Percentiles rank a stretch among this genome's conserved stretches.
Conservation (phyloP, 371 early-diverging fungal species). For the Dichotomocladium elegans region DNA sequence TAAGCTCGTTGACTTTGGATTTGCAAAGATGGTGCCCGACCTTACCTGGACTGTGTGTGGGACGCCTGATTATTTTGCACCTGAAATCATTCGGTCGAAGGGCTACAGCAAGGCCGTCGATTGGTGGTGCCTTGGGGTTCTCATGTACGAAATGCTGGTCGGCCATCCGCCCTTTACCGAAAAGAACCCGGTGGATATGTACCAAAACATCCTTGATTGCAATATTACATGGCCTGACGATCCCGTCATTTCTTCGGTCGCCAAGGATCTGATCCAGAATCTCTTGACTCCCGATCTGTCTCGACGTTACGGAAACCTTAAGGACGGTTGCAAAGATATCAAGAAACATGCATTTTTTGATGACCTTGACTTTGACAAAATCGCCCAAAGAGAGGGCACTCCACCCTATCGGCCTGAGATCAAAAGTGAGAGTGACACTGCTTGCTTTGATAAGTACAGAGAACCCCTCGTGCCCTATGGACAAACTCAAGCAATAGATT, state of each 20-base stretch:
- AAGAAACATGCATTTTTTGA: constrained; percentile 94
- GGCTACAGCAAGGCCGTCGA: constrained; percentile 98
- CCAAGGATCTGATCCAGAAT: constrained; percentile 87
- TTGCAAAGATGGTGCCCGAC: constrained; percentile 84
- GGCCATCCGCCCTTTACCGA: constrained; percentile 95
- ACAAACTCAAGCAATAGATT: constrained; percentile 16
- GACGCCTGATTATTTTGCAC: constrained; percentile 92
- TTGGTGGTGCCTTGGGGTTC: constrained; percentile 98
- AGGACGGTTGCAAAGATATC: constrained; percentile 85
- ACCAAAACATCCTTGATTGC: constrained; percentile 75
- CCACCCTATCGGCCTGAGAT: constrained; percentile 91
- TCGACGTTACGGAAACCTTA: constrained; percentile 85
- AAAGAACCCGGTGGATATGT: constrained; percentile 84
- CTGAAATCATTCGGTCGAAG: constrained; percentile 96
- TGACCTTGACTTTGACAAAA: constrained; percentile 86
- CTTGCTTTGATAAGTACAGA: constrained; percentile 91
- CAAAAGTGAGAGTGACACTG: constrained; percentile 83
- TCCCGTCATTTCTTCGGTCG: constrained; percentile 80
- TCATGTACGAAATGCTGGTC: constrained; percentile 95
- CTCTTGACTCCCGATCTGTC: constrained; percentile 84
- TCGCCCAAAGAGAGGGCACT: constrained; percentile 66
- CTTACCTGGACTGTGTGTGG: constrained; percentile 95
- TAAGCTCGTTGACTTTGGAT: constrained; percentile 99
- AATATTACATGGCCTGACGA: constrained; percentile 74
- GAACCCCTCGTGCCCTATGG: constrained; percentile 71